Conservation (phyloP, 2,329 filamentous ascomycete genomes). For the Chaetomium globosum region DNA sequence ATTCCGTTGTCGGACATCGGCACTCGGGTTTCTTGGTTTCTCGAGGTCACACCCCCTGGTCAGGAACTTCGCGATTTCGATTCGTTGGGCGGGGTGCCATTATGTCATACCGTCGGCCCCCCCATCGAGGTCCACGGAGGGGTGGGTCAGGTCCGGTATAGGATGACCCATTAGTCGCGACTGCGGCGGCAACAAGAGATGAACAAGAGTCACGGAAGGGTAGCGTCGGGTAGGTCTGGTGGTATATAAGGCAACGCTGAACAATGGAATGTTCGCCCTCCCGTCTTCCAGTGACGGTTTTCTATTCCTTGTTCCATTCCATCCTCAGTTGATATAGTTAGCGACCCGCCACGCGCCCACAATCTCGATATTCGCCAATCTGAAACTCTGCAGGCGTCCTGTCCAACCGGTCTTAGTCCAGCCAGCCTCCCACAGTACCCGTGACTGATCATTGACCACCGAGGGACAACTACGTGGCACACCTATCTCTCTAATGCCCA, state of each 20-base stretch:
- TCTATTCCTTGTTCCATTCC: not conserved
- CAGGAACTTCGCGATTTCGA: constrained; percentile 12
- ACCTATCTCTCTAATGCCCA: not conserved
- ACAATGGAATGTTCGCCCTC: not conserved
- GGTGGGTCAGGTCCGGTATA: not conserved
- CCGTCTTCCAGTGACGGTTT: constrained; percentile 5
- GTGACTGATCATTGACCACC: constrained; percentile 3
- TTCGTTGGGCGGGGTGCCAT: constrained; percentile 21
- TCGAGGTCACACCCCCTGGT: not conserved
- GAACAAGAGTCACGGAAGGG: not conserved
- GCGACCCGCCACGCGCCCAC: constrained; percentile 11
- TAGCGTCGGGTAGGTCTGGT: constrained; percentile 7
- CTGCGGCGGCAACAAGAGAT: not conserved
- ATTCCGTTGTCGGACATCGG: not conserved
- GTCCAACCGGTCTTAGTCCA: constrained; percentile 21
- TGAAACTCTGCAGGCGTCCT: constrained; percentile 23
- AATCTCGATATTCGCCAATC: constrained; percentile 21
- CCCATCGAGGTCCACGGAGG: constrained; percentile 18
- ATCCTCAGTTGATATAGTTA: not conserved
- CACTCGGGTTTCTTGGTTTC: not conserved
- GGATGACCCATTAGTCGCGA: not conserved
- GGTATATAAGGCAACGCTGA: not conserved
- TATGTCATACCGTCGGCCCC: constrained; percentile 31
- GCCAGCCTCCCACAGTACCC: constrained; percentile 11
- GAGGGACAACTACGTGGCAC: constrained; percentile 19